These are phyloP conservation scores for Salvia rosmarinus DNA, from an alignment of 257 asterid species.

Conservation along the genomic window DNA sequence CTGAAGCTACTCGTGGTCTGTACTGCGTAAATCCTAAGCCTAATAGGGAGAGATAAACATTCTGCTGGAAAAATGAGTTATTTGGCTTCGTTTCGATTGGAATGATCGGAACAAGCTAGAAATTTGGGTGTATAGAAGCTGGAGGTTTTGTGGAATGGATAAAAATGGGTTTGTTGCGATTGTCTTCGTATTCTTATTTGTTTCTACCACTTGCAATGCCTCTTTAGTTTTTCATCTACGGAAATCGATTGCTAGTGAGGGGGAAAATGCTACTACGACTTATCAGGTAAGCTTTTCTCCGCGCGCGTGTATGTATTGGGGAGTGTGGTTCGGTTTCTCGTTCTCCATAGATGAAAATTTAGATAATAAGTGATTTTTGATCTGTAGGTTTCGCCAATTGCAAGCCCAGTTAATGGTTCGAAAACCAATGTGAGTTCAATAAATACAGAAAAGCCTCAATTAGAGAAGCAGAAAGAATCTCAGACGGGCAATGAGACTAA, in stretches of 20 bases:
- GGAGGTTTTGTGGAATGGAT: conserved; percentile 39
- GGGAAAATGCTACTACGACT: conserved; percentile 32
- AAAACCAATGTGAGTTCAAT: conserved; percentile 35
- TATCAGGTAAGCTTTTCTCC: conserved; percentile 36
- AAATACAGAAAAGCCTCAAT: conserved; percentile 35
- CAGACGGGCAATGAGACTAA: conserved; percentile 34
- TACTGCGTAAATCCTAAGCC: conserved; percentile 31
- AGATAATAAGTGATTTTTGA: conserved; percentile 20
- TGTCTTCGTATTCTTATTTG: conserved; percentile 34
- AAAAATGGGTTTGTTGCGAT: conserved; percentile 32
- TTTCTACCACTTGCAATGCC: conserved; percentile 43
- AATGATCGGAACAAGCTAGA: conserved; percentile 34
- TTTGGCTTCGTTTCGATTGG: conserved; percentile 41
- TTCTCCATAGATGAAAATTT: neutral
- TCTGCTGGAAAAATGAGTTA: conserved; percentile 30
- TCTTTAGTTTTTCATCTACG: conserved; percentile 36
- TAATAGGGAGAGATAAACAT: conserved; percentile 10
- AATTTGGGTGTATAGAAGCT: neutral
- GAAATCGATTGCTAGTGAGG: conserved; percentile 32
- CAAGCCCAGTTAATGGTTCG: conserved; percentile 42
- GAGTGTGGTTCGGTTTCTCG: neutral
- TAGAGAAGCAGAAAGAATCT: conserved; percentile 39
- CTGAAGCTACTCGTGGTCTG: neutral
- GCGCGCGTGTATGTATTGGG: neutral
- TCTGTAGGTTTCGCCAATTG: conserved; percentile 51